phyloP scores from a whole-genome alignment of 176 grass and related monocot species.

The Oryza nivara region DNA sequence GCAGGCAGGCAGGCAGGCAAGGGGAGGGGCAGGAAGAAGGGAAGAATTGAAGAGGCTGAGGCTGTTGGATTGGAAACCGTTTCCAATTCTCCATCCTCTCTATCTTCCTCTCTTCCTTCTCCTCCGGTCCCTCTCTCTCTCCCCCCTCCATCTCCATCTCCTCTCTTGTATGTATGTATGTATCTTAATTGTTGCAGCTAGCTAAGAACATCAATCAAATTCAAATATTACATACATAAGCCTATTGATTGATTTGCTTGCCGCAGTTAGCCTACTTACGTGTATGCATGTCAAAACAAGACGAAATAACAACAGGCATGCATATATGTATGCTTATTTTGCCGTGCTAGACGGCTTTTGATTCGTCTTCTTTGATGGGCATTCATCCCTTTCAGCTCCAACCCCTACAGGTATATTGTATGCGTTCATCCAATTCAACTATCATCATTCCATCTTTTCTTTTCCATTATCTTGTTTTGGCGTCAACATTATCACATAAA shows the following conservation, averaged over 20 bases:
- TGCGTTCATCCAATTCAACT: no score
- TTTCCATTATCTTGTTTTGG: neutral
- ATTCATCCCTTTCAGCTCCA: constrained; percentile 40
- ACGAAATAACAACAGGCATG: no score
- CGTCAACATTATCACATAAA: neutral
- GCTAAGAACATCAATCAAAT: no score
- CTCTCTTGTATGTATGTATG: no score
- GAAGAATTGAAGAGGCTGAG: neutral
- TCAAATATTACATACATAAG: no score
- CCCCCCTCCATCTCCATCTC: no score
- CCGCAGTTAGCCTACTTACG: neutral
- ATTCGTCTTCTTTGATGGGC: constrained; percentile 41
- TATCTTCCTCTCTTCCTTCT: neutral
- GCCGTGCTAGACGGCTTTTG: neutral
- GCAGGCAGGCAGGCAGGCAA: neutral
- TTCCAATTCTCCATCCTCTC: constrained; percentile 13
- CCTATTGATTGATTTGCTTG: neutral
- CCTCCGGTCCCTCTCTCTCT: neutral
- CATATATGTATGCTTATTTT: no score
- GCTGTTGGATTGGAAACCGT: constrained; percentile 18
- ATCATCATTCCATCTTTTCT: neutral
- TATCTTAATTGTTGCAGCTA: no score
- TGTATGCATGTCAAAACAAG: neutral
- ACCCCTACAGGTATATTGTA: constrained; percentile 32
- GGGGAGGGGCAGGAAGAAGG: constrained; percentile 27